phyloP scores from a whole-genome alignment of 2,329 filamentous ascomycete species.

The Colletotrichum musicola region DNA sequence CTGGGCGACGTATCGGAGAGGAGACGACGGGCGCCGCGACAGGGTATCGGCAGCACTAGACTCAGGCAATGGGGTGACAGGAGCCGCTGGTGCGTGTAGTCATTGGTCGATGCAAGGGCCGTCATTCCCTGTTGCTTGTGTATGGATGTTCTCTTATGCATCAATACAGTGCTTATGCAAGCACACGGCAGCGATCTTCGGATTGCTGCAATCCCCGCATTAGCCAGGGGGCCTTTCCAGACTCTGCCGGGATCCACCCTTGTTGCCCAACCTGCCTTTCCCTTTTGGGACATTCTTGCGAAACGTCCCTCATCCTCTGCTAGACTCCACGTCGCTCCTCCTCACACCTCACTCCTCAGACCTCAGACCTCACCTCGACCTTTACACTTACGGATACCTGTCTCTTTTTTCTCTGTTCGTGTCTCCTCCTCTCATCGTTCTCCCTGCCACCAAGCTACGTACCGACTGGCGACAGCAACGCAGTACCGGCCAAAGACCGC shows the following conservation, averaged over 20 bases:
- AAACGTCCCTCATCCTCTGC: slow-evolving; percentile 37
- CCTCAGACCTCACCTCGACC: neutral
- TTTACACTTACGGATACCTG: slow-evolving; percentile 14
- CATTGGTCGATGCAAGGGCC: too few species aligned
- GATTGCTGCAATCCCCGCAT: slow-evolving; percentile 36
- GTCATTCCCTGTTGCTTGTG: too few species aligned
- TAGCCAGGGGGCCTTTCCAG: slow-evolving; percentile 28
- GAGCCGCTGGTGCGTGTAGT: neutral
- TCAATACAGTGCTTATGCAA: slow-evolving; percentile 17
- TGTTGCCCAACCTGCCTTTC: slow-evolving; percentile 32
- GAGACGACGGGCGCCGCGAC: neutral
- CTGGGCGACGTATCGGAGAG: neutral
- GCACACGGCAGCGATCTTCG: slow-evolving; percentile 31
- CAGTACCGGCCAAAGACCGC: too few species aligned
- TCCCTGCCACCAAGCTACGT: neutral
- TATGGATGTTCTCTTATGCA: neutral
- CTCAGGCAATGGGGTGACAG: slow-evolving; percentile 3
- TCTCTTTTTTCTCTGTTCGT: neutral
- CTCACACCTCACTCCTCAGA: slow-evolving; percentile 15
- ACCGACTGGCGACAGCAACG: neutral
- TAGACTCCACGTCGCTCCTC: slow-evolving; percentile 12
- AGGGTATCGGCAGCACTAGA: neutral
- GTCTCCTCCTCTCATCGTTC: slow-evolving; percentile 1
- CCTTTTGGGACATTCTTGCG: slow-evolving; percentile 43
- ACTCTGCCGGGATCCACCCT: slow-evolving; percentile 30